Conservation (phyloP, 2,329 filamentous ascomycete genomes). For the Xylaria sp. region DNA sequence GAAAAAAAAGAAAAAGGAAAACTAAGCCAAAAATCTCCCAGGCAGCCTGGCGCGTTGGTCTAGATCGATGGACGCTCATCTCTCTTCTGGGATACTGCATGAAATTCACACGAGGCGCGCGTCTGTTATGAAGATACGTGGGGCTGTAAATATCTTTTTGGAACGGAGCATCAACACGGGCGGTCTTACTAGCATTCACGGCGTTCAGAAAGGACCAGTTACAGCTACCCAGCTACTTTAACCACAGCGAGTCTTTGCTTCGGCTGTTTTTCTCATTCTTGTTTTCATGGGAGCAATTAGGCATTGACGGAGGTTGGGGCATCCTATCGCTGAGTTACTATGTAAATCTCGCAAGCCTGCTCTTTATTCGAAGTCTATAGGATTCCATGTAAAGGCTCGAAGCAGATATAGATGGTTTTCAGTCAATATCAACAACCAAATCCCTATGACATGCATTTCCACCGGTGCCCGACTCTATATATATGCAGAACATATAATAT, state of each 20-base stretch:
- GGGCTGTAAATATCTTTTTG: constrained; percentile 33
- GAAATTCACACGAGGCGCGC: constrained; percentile 24
- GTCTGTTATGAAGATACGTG: constrained; percentile 28
- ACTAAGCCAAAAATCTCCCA: constrained; percentile 17
- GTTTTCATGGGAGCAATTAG: constrained; percentile 15
- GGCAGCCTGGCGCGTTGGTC: constrained; percentile 36
- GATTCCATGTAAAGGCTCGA: constrained; percentile 2
- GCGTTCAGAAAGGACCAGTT: constrained; percentile 34
- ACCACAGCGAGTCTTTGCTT: constrained; percentile 30
- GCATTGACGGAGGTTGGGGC: neutral
- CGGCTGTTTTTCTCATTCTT: constrained; percentile 10
- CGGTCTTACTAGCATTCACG: constrained; percentile 32
- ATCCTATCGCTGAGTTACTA: constrained; percentile 7
- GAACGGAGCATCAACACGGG: constrained; percentile 33
- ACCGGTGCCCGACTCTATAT: no score
- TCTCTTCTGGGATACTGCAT: constrained; percentile 31
- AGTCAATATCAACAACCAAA: constrained; percentile 2
- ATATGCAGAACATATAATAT: neutral
- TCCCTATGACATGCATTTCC: neutral
- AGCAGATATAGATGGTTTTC: constrained; percentile 25
- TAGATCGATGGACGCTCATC: constrained; percentile 32
- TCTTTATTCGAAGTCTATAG: constrained; percentile 13
- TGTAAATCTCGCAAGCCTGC: constrained; percentile 18
- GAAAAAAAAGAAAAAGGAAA: constrained; percentile 29
- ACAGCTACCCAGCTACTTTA: constrained; percentile 27